Evolutionary conservation across 495 filamentous ascomycete genomes (phyloP).

Genomic region (Neurospora tetraspora): DNA sequence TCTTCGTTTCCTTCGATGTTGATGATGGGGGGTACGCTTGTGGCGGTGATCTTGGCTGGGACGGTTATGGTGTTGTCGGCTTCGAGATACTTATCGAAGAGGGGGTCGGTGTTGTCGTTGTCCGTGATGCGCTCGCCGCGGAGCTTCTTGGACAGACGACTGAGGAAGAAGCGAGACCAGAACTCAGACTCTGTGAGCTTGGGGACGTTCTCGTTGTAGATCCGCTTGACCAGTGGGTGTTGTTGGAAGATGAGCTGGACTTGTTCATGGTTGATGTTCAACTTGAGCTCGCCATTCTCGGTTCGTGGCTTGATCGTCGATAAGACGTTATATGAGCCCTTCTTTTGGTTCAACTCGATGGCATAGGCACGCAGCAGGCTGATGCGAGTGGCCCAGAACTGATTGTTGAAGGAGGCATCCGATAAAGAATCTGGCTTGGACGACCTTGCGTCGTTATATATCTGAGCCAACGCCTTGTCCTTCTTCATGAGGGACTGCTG

Average conservation of each 20-base stretch:
- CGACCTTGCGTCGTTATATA: constrained; percentile 68
- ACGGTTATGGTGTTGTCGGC: constrained; percentile 48
- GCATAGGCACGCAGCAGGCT: constrained; percentile 82
- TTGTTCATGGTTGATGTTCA: constrained; percentile 86
- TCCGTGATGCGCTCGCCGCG: constrained; percentile 78
- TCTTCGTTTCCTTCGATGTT: constrained; percentile 91
- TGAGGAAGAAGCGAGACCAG: constrained; percentile 88
- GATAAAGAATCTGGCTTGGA: constrained; percentile 75
- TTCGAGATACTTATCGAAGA: constrained; percentile 78
- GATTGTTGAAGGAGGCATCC: constrained; percentile 64
- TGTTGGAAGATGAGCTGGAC: constrained; percentile 87
- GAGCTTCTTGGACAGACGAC: constrained; percentile 79
- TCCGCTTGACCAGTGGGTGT: constrained; percentile 80
- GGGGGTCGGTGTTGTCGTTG: constrained; percentile 56
- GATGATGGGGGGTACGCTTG: constrained; percentile 75
- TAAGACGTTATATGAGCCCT: constrained; percentile 85
- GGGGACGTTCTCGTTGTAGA: constrained; percentile 90
- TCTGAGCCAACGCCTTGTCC: constrained; percentile 59
- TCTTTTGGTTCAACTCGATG: constrained; percentile 74
- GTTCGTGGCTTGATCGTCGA: constrained; percentile 76
- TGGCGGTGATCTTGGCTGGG: constrained; percentile 38
- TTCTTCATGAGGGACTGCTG: constrained; percentile 79
- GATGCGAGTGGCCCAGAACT: constrained; percentile 86
- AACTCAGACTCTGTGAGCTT: constrained; percentile 70
- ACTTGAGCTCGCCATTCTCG: constrained; percentile 63